phyloP scores from a whole-genome alignment of 352 stramenopile genomes.

The Pythium plurisporium region DNA sequence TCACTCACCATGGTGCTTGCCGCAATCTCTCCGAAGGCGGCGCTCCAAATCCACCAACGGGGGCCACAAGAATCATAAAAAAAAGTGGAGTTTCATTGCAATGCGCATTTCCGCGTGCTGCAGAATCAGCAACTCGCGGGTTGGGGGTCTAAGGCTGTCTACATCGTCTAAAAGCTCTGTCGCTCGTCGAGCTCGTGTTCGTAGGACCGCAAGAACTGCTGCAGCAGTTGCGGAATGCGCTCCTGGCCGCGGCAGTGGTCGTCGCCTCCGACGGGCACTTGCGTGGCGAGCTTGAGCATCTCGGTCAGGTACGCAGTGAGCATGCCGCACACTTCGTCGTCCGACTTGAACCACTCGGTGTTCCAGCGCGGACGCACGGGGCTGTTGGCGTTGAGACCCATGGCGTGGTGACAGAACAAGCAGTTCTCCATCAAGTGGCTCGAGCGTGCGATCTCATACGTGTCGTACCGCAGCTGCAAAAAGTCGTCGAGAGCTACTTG shows the following conservation, averaged over 20 bases:
- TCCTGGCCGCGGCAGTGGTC: conserved; percentile 1
- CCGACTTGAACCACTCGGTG: conserved; percentile 2
- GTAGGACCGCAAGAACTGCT: background rate
- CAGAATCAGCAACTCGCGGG: too few species aligned
- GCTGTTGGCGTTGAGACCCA: background rate
- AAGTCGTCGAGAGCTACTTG: conserved; percentile 3
- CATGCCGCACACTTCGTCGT: conserved; percentile 1
- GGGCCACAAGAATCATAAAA: too few species aligned
- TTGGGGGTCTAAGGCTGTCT: too few species aligned
- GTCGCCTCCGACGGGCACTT: background rate
- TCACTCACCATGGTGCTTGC: too few species aligned
- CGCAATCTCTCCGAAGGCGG: too few species aligned
- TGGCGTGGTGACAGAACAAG: background rate
- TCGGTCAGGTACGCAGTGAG: conserved; percentile 6
- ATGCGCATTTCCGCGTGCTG: too few species aligned
- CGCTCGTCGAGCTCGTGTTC: too few species aligned
- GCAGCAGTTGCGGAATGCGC: background rate
- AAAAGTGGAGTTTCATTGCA: too few species aligned
- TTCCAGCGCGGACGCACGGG: conserved; percentile 8
- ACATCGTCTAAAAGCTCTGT: too few species aligned
- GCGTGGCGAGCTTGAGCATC: background rate
- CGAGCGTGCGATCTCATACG: conserved; percentile 4
- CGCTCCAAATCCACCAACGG: too few species aligned
- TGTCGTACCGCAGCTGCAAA: conserved; percentile 11
- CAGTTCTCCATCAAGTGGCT: conserved; percentile 2